Evolutionary conservation across 2,329 filamentous ascomycete species (phyloP).

Genomic region (Xylariaceae sp.): DNA sequence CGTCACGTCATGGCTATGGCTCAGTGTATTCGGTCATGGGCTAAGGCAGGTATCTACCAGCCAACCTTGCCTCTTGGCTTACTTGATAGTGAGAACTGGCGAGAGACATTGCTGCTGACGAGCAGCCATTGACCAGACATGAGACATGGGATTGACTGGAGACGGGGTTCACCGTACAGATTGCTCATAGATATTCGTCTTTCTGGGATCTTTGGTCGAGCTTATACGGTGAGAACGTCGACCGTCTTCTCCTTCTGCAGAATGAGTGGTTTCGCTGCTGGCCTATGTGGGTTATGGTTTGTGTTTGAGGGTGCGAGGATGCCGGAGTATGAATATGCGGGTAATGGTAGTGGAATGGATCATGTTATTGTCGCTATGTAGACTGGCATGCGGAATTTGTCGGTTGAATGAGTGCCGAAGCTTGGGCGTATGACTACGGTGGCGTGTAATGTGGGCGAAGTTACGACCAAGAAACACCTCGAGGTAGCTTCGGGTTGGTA

Average conservation of each 20-base stretch:
- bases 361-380: not conserved
- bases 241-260: not conserved
- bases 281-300: not conserved
- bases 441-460: not conserved
- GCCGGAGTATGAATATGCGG: not conserved
- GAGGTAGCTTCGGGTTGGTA: not conserved
- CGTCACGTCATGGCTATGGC: not conserved
- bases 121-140: not conserved
- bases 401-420: not conserved
- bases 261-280: not conserved
- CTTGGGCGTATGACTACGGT: not conserved
- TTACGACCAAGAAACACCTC: not conserved
- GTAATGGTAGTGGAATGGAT: not conserved
- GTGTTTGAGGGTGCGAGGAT: not conserved
- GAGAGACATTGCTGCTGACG: not conserved
- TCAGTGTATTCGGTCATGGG: not conserved
- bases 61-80: not conserved
- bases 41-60: not conserved
- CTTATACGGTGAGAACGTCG: not conserved
- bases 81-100: not conserved
- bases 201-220: not conserved
- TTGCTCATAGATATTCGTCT: not conserved
- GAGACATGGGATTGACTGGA: not conserved
- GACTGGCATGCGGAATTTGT: not conserved
- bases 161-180: not conserved